These are phyloP conservation scores for Psilocybe tampanensis DNA, from an alignment of 768 basidiomycete species.

Conservation along the genomic window DNA sequence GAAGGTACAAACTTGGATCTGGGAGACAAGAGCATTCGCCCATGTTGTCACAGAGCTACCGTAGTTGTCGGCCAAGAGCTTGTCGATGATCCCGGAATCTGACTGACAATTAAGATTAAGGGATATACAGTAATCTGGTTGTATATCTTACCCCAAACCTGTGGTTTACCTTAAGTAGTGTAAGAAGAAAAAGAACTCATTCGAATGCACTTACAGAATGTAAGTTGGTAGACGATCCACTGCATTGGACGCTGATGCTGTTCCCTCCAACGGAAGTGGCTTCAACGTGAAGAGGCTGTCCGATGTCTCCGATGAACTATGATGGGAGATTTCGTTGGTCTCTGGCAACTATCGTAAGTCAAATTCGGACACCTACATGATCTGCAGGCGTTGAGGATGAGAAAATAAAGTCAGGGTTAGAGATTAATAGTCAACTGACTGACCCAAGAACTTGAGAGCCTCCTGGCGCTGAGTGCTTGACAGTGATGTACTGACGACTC, in stretches of 20 bases:
- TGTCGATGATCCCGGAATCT: conserved; percentile 45
- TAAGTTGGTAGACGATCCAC: conserved; percentile 43
- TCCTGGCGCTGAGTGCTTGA: conserved; percentile 46
- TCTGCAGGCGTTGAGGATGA: conserved; percentile 18
- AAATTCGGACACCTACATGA: conserved; percentile 25
- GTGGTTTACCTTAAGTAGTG: background rate
- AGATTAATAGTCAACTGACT: conserved; percentile 1
- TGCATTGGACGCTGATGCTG: conserved; percentile 40
- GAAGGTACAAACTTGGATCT: conserved; percentile 39
- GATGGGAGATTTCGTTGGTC: background rate
- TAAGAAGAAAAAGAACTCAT: background rate
- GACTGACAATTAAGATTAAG: background rate
- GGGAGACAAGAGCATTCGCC: conserved; percentile 36
- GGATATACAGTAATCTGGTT: background rate
- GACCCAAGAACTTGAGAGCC: conserved; percentile 55
- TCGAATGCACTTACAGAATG: conserved; percentile 35
- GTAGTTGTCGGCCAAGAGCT: conserved; percentile 35
- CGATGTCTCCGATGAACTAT: conserved; percentile 51
- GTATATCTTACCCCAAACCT: conserved; percentile 37
- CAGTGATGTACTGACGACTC: conserved; percentile 45
- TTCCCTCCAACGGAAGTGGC: conserved; percentile 48
- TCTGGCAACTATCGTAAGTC: too few species aligned
- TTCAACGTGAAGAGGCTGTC: conserved; percentile 53
- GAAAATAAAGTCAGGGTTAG: background rate
- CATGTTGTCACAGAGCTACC: conserved; percentile 38